Percentiles rank a stretch among this genome's conserved stretches.
Conservation (phyloP, 371 early-diverging fungal genomes). For the Actinomortierella wolfii region DNA sequence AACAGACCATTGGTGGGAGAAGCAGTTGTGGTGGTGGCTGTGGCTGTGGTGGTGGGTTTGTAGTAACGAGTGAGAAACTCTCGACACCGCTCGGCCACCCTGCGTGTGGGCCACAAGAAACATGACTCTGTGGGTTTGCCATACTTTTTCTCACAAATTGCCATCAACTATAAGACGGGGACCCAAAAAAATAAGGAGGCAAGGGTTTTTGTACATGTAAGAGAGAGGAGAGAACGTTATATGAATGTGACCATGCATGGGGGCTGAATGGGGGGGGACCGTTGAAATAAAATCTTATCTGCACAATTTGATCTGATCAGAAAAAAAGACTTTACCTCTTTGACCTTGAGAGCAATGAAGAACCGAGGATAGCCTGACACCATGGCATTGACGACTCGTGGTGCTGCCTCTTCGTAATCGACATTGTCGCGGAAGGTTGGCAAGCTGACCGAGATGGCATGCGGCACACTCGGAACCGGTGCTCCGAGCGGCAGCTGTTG, state of each 20-base stretch:
- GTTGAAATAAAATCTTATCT: background rate
- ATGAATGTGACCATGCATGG: too few relatives aligned
- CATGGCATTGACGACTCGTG: conserved; percentile 75
- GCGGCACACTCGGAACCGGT: conserved; percentile 65
- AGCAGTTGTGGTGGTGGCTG: conserved; percentile 23
- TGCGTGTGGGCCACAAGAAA: conserved; percentile 77
- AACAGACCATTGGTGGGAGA: conserved; percentile 20
- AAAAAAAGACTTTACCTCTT: conserved; percentile 57
- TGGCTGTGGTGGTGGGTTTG: conserved; percentile 24
- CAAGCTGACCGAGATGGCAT: conserved; percentile 93
- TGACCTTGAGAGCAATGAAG: conserved; percentile 75
- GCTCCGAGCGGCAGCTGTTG: conserved; percentile 42
- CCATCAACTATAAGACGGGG: conserved; percentile 43
- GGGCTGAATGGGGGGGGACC: too few relatives aligned
- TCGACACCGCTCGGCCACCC: conserved; percentile 72
- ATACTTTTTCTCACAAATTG: conserved; percentile 64
- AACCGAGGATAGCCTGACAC: conserved; percentile 93
- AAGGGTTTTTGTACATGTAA: too few relatives aligned
- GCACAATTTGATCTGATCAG: background rate
- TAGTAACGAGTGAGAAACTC: conserved; percentile 65
- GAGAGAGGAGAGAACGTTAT: background rate
- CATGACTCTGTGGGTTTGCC: conserved; percentile 68
- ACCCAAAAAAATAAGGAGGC: too few relatives aligned
- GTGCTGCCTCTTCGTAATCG: conserved; percentile 88
- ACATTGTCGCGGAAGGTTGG: conserved; percentile 92